These are phyloP conservation scores for Apiotrichum siamense DNA, from an alignment of 1,284 basidiomycete species.

Conservation along the genomic window DNA sequence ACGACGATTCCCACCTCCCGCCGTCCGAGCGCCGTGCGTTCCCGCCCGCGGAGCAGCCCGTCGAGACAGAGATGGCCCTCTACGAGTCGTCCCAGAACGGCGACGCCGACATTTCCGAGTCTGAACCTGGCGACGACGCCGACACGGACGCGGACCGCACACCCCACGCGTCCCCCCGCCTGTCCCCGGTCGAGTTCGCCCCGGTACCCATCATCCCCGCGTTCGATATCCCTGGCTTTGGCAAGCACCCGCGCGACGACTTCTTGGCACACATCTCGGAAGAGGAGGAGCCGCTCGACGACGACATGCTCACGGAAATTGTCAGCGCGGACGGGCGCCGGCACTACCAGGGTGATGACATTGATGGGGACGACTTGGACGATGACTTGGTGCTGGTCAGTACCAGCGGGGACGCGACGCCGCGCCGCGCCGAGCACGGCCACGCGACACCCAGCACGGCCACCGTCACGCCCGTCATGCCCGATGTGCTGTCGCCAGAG, in stretches of 20 bases:
- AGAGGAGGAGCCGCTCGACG: slow-evolving; percentile 18
- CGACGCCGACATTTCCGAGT: background rate
- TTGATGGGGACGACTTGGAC: slow-evolving; percentile 7
- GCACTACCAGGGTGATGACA: slow-evolving; percentile 9
- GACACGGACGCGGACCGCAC: slow-evolving; percentile 1
- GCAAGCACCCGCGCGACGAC: slow-evolving; percentile 4
- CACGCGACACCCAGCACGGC: background rate
- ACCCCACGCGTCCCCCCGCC: slow-evolving; percentile 1
- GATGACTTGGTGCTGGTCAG: too few relatives aligned
- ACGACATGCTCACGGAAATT: slow-evolving; percentile 18
- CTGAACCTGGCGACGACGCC: background rate
- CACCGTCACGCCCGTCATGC: too few relatives aligned
- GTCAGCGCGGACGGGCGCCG: slow-evolving; percentile 6
- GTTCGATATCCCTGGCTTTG: background rate
- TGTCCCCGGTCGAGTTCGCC: background rate
- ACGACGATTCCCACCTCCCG: slow-evolving; percentile 7
- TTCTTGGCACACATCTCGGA: slow-evolving; percentile 17
- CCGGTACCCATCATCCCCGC: background rate
- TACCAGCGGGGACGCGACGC: background rate
- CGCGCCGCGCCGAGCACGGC: background rate
- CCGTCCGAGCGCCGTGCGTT: background rate
- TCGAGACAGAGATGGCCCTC: background rate
- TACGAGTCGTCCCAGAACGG: background rate
- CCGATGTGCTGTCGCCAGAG: too few relatives aligned
- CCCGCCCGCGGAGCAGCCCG: background rate